Evolutionary conservation across 306 rosid genomes (phyloP).

Genomic region (Begonia peltatifolia): DNA sequence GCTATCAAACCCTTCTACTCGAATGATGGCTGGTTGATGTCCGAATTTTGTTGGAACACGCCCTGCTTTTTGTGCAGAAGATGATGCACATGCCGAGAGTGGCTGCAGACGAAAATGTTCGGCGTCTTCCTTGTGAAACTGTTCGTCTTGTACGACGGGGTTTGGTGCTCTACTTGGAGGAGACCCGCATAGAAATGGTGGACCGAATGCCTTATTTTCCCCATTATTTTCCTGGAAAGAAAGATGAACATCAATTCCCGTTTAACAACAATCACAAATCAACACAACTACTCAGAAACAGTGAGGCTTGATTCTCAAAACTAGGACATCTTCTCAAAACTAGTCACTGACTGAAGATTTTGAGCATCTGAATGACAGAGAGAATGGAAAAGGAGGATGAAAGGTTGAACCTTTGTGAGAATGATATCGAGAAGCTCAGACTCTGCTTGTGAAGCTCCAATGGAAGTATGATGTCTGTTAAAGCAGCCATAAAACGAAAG

Average conservation of each 20-base stretch:
- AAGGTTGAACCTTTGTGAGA: not conserved
- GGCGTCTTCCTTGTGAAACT: not conserved
- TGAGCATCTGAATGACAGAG: not conserved
- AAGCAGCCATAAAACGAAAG: not conserved
- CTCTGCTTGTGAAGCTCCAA: not conserved
- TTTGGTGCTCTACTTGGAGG: not conserved
- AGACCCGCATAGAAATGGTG: not conserved
- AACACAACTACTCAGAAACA: no score
- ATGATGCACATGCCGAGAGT: no score
- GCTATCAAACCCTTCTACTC: not conserved
- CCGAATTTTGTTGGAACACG: not conserved
- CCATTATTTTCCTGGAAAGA: conserved; percentile 1
- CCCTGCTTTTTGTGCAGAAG: not conserved
- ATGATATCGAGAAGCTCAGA: not conserved
- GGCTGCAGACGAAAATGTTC: not conserved
- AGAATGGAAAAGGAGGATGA: not conserved
- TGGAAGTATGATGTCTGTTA: not conserved
- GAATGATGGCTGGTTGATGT: not conserved
- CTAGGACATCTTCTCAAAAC: not conserved
- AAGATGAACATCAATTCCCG: not conserved
- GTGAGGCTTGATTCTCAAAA: no score
- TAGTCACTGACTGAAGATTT: not conserved
- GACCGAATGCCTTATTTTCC: not conserved
- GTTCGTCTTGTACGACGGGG: not conserved
- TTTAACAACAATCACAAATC: not conserved